Percentiles rank a stretch among this genome's conserved stretches.
phyloP scores from a whole-genome alignment of 768 basidiomycete species.

The Boletus barrowsii region DNA sequence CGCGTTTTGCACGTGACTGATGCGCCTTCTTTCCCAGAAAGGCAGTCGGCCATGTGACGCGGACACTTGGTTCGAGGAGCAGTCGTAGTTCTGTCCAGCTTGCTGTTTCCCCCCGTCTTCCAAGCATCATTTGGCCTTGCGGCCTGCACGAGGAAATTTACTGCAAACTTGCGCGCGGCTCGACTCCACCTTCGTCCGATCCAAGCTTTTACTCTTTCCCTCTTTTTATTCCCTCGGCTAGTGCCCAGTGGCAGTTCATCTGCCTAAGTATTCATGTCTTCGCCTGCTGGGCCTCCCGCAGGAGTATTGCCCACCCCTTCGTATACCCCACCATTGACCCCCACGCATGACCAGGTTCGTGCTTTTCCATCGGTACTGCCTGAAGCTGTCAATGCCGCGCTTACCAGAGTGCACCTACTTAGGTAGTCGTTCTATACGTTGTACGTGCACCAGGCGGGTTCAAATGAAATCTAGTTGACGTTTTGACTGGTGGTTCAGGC shows the following conservation, averaged over 20 bases:
- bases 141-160: conserved; percentile 31
- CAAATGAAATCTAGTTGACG: conserved; percentile 5
- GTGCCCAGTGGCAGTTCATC: conserved; percentile 27
- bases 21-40: conserved; percentile 24
- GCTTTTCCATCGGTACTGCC: conserved; percentile 13
- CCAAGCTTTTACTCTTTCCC: conserved; percentile 4
- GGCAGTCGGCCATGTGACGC: conserved; percentile 18
- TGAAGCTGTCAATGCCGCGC: conserved; percentile 19
- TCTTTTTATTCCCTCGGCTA: conserved; percentile 1
- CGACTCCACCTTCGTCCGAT: conserved; percentile 15
- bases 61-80: conserved; percentile 15
- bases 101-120: conserved; percentile 8
- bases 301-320: conserved; percentile 33
- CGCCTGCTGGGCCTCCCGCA: conserved; percentile 32
- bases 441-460: conserved; percentile 42
- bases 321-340: conserved; percentile 46
- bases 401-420: conserved; percentile 20
- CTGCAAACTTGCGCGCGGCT: conserved; percentile 20
- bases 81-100: conserved; percentile 1
- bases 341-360: conserved; percentile 71
- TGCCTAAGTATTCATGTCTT: conserved; percentile 30
- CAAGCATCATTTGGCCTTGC: conserved; percentile 22
- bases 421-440: conserved; percentile 76
- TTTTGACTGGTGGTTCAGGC: conserved; percentile 45
- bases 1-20: conserved; percentile 35